phyloP scores from a whole-genome alignment of 2,329 filamentous ascomycete genomes.

The Trichoderma arundinaceum region DNA sequence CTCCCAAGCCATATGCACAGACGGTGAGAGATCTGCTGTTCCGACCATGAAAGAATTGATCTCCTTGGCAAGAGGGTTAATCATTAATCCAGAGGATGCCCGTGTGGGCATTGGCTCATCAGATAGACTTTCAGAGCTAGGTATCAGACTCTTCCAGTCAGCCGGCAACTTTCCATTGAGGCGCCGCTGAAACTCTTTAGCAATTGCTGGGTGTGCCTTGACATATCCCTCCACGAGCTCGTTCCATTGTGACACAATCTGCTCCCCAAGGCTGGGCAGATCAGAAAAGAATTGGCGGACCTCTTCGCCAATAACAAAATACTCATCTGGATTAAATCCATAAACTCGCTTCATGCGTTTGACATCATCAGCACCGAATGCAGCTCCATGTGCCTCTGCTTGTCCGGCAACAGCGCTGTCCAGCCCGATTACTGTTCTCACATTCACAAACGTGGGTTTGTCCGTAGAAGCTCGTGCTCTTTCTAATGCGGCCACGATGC shows the following conservation, averaged over 20 bases:
- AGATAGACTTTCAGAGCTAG: background rate
- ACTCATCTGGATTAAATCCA: constrained; percentile 41
- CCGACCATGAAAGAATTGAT: constrained; percentile 9
- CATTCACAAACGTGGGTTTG: constrained; percentile 64
- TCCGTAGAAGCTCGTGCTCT: constrained; percentile 50
- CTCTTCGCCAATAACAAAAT: constrained; percentile 3
- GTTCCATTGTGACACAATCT: constrained; percentile 15
- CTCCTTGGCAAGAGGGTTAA: constrained; percentile 10
- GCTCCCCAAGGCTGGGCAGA: background rate
- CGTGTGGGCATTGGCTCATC: constrained; percentile 9
- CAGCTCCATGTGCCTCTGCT: constrained; percentile 63
- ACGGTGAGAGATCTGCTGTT: constrained; percentile 22
- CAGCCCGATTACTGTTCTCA: constrained; percentile 61
- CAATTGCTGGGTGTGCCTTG: background rate
- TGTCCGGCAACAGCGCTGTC: constrained; percentile 56
- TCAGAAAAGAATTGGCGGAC: constrained; percentile 18
- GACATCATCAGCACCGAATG: constrained; percentile 60
- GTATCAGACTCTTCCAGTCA: constrained; percentile 4
- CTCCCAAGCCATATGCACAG: constrained; percentile 20
- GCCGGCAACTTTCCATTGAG: background rate
- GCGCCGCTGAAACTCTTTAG: constrained; percentile 6
- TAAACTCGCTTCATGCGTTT: constrained; percentile 45
- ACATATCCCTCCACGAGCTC: constrained; percentile 8
- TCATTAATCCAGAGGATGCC: constrained; percentile 16
- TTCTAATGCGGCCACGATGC: constrained; percentile 51